Base-by-base conservation (phyloP, 352 stramenopile genomes). In the Globisporangium spinosum region DNA sequence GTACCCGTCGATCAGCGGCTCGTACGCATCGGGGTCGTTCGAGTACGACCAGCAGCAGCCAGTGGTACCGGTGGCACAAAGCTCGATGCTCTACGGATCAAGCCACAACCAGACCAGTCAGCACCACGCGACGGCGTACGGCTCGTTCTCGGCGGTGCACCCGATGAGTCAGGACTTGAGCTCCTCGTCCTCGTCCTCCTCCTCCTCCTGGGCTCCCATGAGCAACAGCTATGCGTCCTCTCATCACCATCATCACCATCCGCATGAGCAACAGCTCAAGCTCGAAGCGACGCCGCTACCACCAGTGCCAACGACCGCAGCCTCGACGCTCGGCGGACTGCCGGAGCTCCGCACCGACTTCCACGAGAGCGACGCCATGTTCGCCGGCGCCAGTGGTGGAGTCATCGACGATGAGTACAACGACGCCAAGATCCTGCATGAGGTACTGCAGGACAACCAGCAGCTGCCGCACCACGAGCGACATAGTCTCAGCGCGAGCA, bases 371-470 rank as follows among this genome's bases (percentile, higher is more conserved):
- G n/a, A 53, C 22, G 12, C 15, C 1, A 58, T 53, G 23, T 49
- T 58, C 45, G 35, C 27, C 20, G 35, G 20, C 49, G 10, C n/a
- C 15, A n/a, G 7, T 7, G 13, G 35, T 43, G 35, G 35, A 43
- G 49, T 32, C 49, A 45, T 69, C 15, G 43, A 58, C 12, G 60
- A 71, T 40, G 61, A 62, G 23, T 60, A 64, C 61, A 67, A 58
- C n/a, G 67, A 71, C 62, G 60, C 54, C 40, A 67, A 63, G 29
- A 59, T 71, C 40, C 40, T 71, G 45, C 60, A 51, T 32, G 67
- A 71, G 53, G 67, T 65, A 29, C 62, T 71, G 17, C 67, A 71
- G 47, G 49, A 63, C 40, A 64, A 54, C 38, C 58, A 67, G 3
- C 58, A 67, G 20, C 45, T 40, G 22, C 29, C 53, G 8, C 38